phyloP scores from a whole-genome alignment of 768 basidiomycete genomes.

The Psilocybe sp. region DNA sequence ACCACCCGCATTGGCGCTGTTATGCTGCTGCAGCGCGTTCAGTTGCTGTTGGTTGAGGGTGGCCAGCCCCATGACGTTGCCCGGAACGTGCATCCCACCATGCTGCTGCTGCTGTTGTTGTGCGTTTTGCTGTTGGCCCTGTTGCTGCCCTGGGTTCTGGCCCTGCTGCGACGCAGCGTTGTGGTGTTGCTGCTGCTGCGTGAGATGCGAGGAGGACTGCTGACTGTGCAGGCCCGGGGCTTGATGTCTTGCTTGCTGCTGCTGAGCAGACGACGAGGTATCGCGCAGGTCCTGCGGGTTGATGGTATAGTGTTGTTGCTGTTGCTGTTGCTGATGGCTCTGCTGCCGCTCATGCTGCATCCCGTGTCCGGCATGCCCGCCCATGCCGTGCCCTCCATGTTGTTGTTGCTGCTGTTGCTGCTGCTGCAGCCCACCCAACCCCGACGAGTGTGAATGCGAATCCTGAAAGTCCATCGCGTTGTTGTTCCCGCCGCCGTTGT shows the following conservation, averaged over 20 bases:
- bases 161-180: slow-evolving; percentile 11
- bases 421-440: slow-evolving; percentile 21
- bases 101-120: background rate
- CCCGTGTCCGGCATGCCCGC: slow-evolving; percentile 24
- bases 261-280: slow-evolving; percentile 17
- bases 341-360: slow-evolving; percentile 20
- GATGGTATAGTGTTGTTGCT: slow-evolving; percentile 31
- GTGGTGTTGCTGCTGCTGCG: slow-evolving; percentile 7
- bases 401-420: slow-evolving; percentile 10
- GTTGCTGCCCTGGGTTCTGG: background rate
- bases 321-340: slow-evolving; percentile 16
- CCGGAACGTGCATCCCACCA: too few species aligned
- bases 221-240: slow-evolving; percentile 1
- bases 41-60: too few species aligned
- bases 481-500: slow-evolving; percentile 39
- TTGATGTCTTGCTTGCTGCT: slow-evolving; percentile 10
- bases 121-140: background rate
- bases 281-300: slow-evolving; percentile 41
- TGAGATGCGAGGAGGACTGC: slow-evolving; percentile 5
- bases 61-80: too few species aligned
- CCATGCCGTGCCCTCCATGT: slow-evolving; percentile 18
- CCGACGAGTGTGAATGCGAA: slow-evolving; percentile 21
- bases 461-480: slow-evolving; percentile 30
- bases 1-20: too few species aligned
- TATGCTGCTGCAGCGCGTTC: too few species aligned